Base-by-base conservation (phyloP, 371 early-diverging fungal species). In the Sanchytrium tribonematis region DNA sequence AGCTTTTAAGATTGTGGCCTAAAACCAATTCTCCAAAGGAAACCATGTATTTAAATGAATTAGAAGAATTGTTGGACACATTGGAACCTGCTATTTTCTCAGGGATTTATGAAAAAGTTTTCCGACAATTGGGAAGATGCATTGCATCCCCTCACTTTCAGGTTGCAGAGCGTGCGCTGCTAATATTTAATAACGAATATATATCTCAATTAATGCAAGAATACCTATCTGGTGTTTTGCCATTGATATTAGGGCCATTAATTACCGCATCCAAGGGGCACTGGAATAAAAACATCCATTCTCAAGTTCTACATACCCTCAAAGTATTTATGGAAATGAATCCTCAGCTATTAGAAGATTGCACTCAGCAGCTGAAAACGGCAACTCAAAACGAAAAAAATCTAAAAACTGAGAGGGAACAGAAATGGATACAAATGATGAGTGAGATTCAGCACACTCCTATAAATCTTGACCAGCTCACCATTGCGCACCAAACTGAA, bases 21-120 rank as follows among this genome's bases (percentile, higher is more conserved):
- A 97, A 94, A 75, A 87, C 90, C 67, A 97, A 94, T 80, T 89
- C 89, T 69, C 89, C 93, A 1, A 97, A 97, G 77, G 94, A 95
- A 77, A 91, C 95, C 69, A 93, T 97, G 93, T 97, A 89, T 76
- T 77, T 97, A 71, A 90, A 87, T 76, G 95, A 94, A 77, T 78
- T 95, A 68, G 97, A 97, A 73, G 93, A 93, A 71, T 87, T 94
- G n/a, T 72, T 97, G 77, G 93, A 93, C 77, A 85, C 90, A 1
- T 86, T 88, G 29, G 92, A 93, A 73, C 87, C 86, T 0, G 77
- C 78, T 28, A 88, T 91, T 73, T 95, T 95, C 74, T 77, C 81
- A 31, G 87, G 86, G 72, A 78, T 96, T 69, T 86, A 88, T 77
- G 83, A 83, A 5, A 91, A 91, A 17, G 76, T 97, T 29, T 94